Evolutionary conservation across 2,329 filamentous ascomycete genomes (phyloP), one percentile per base, ranked within the genome.

Genomic region (Ophiostoma australiae): DNA sequence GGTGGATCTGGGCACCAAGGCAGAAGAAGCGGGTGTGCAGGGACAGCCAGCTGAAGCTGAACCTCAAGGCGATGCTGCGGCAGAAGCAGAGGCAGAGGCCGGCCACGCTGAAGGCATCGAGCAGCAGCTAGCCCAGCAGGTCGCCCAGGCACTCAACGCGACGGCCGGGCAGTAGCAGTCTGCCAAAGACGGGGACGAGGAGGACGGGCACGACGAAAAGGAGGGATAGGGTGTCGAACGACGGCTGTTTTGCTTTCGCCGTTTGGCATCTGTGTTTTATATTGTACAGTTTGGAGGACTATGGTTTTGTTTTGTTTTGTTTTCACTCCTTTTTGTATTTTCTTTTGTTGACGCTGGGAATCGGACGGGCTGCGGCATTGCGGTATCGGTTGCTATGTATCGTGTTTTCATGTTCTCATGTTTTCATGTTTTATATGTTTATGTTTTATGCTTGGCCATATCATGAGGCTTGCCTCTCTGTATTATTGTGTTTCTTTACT

Each of bases 81-180:
- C 37, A 39, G 44, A 48, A 7, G 20, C 44, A 48, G 15, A 48
- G 44, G 44, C 44, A 4, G 44, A 68, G 10, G n/a, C 35, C 41
- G 44, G 23, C 23, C 8, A 23, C 33, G 11, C 69, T 15, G 48
- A 71, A 3, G 37, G 39, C 2, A 69, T 69, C 4, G 70, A 73
- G 61, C 72, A 72, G 52, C 71, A 70, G 66, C 63, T 69, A 10
- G 70, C 71, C 31, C 70, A 70, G 68, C 72, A 72, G 8, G 65
- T 73, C 4, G 71, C 69, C n/a, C 71, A 70, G 55, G 72, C 72
- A 31, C 69, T 73, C 11, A 44, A 69, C 13, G 68, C 48, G 20
- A 44, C 70, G 13, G 37, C 63, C 1, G 61, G 17, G 37, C 71
- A 72, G 67, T 67, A 65, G 7, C 15, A 0, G 6, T 35, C 37